Percentiles rank a stretch among this genome's conserved stretches.
Conservation (phyloP, 1,284 basidiomycete species). For the Rhodotorula sp. region DNA sequence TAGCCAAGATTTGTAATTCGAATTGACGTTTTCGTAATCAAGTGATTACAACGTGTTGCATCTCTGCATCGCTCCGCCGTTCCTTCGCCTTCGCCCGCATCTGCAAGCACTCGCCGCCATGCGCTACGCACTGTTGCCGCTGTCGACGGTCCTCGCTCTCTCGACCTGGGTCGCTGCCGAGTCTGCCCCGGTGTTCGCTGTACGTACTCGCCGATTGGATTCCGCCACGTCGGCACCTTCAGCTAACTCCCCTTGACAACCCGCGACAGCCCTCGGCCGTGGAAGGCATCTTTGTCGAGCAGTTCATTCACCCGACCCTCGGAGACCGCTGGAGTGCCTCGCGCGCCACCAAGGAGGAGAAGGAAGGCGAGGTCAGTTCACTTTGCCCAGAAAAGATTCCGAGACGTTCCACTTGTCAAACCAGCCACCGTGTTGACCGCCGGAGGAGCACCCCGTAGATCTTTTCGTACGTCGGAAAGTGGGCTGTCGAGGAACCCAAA, state of each 20-base stretch:
- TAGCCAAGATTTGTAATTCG: too few relatives aligned
- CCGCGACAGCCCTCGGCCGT: constrained; percentile 68
- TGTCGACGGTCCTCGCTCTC: constrained; percentile 19
- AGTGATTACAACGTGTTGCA: too few relatives aligned
- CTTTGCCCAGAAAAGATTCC: constrained; percentile 1
- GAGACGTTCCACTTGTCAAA: constrained; percentile 2
- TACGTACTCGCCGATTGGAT: constrained; percentile 1
- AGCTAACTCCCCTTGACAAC: not conserved
- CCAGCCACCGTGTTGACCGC: not conserved
- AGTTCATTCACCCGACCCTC: constrained; percentile 84
- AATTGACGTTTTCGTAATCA: too few relatives aligned
- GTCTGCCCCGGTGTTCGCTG: constrained; percentile 28
- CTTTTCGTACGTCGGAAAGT: constrained; percentile 95
- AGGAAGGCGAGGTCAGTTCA: constrained; percentile 85
- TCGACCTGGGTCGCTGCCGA: constrained; percentile 22
- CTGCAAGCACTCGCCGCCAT: not conserved
- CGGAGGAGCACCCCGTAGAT: constrained; percentile 21
- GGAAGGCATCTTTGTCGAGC: constrained; percentile 94
- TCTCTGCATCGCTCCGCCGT: too few relatives aligned
- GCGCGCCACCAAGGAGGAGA: constrained; percentile 94
- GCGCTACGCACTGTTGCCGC: constrained; percentile 26
- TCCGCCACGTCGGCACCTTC: constrained; percentile 5
- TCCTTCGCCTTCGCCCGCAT: not conserved
- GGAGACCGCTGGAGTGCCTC: constrained; percentile 87
- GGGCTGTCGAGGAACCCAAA: constrained; percentile 88